phyloP scores from a whole-genome alignment of 2,329 filamentous ascomycete genomes.

The Xylaria hypoxylon region DNA sequence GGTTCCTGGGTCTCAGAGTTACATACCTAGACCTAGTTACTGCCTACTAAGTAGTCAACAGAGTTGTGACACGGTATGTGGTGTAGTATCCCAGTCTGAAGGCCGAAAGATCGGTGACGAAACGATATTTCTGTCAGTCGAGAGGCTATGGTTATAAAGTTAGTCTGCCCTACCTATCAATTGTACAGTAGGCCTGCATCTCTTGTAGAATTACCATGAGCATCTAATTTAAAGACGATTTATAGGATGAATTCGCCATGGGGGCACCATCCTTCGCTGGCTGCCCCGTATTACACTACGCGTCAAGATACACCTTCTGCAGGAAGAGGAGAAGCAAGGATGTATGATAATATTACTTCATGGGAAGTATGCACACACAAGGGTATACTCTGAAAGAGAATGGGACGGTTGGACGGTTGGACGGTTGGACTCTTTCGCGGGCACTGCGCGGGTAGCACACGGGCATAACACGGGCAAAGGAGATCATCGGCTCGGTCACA shows the following conservation, averaged over 20 bases:
- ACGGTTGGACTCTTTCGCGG: not conserved
- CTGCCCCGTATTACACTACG: not conserved
- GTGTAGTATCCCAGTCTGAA: not conserved
- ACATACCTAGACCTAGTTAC: not conserved
- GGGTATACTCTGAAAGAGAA: slow-evolving; percentile 1
- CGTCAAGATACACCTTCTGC: slow-evolving; percentile 11
- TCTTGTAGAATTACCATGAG: not conserved
- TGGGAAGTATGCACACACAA: slow-evolving; percentile 8
- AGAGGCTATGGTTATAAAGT: slow-evolving; percentile 1
- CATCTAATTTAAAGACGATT: not conserved
- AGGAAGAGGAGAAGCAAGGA: not conserved
- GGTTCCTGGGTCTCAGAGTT: slow-evolving; percentile 1
- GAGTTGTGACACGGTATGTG: not conserved
- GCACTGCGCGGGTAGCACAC: not conserved
- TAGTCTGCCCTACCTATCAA: not conserved
- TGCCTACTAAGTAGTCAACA: slow-evolving; percentile 2
- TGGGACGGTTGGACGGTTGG: slow-evolving; percentile 13
- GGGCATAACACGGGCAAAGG: not conserved
- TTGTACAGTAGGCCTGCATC: not conserved
- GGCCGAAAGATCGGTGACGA: not conserved
- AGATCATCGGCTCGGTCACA: not conserved
- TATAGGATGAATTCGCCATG: not conserved
- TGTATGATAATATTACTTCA: not conserved
- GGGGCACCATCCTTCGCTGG: not conserved
- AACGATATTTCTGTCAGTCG: not conserved